phyloP scores from a whole-genome alignment of 495 filamentous ascomycete genomes.

The Durotheca rogersii region DNA sequence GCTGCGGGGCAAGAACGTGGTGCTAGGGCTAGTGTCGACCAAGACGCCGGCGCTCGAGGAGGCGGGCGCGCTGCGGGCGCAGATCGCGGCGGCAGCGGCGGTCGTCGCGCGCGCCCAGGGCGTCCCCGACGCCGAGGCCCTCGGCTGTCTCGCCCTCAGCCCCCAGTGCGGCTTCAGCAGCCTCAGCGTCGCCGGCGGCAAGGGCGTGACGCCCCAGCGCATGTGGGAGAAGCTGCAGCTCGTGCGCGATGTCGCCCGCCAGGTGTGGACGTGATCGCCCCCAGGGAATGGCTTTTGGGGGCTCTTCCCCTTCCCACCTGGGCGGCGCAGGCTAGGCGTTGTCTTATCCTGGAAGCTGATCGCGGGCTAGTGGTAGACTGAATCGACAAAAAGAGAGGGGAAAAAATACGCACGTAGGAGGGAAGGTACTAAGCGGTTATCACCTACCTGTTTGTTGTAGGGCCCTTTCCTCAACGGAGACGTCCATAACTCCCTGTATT shows the following conservation, averaged over 20 bases:
- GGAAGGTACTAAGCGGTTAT: too few species aligned
- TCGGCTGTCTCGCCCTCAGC: conserved; percentile 67
- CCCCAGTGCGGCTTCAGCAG: conserved; percentile 80
- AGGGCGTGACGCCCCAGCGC: conserved; percentile 60
- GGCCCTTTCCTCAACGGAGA: too few species aligned
- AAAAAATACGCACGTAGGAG: too few species aligned
- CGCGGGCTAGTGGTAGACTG: too few species aligned
- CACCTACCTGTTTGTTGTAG: too few species aligned
- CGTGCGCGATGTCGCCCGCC: conserved; percentile 64
- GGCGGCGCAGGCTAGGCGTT: too few species aligned
- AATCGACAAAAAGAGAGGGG: too few species aligned
- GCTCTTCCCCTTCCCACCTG: too few species aligned
- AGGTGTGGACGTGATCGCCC: conserved; percentile 55
- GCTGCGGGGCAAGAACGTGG: conserved; percentile 70
- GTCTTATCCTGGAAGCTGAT: too few species aligned
- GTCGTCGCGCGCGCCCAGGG: conserved; percentile 66
- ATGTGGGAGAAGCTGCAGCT: conserved; percentile 70
- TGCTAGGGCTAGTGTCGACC: conserved; percentile 72
- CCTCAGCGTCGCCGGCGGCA: conserved; percentile 65
- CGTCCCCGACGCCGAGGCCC: conserved; percentile 59
- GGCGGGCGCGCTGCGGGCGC: conserved; percentile 65
- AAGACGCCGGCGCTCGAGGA: conserved; percentile 74
- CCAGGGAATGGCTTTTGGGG: too few species aligned
- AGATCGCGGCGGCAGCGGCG: conserved; percentile 64
- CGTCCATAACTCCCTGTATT: too few species aligned